A percentile compares a stretch with the other conserved stretches of the same genome.
phyloP scores from a whole-genome alignment of 2,329 filamentous ascomycete species.

The Thelonectria olida region DNA sequence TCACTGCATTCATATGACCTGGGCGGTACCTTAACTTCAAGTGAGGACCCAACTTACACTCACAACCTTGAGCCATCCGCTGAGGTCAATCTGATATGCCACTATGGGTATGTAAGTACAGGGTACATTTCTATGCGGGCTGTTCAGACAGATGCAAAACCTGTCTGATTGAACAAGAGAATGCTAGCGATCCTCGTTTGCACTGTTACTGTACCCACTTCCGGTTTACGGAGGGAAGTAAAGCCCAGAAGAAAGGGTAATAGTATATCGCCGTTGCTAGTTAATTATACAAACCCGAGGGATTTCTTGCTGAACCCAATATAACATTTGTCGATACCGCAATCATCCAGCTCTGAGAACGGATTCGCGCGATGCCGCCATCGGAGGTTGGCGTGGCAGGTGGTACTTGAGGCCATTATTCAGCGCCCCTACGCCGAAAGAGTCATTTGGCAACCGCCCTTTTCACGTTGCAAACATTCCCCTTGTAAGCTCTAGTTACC shows the following conservation, averaged over 20 bases:
- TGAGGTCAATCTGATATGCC: too few relatives aligned
- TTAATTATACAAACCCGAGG: background rate
- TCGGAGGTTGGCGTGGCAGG: background rate
- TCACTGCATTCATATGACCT: too few relatives aligned
- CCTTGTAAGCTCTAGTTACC: constrained; percentile 2
- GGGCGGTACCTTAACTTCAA: too few relatives aligned
- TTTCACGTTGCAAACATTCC: constrained; percentile 3
- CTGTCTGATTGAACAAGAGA: too few relatives aligned
- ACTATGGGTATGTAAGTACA: too few relatives aligned
- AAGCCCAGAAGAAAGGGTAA: background rate
- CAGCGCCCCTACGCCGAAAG: constrained; percentile 32
- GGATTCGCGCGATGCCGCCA: constrained; percentile 2
- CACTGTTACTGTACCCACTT: too few relatives aligned
- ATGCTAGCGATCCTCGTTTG: too few relatives aligned
- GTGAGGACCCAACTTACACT: too few relatives aligned
- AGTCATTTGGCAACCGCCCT: constrained; percentile 31
- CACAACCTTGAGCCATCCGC: too few relatives aligned
- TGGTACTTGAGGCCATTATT: constrained; percentile 26
- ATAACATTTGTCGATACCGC: background rate
- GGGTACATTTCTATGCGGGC: too few relatives aligned
- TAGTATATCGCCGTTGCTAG: background rate
- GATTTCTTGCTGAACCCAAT: background rate
- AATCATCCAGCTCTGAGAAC: background rate
- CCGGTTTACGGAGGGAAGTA: too few relatives aligned
- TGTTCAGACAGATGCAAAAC: too few relatives aligned